phyloP scores from a whole-genome alignment of 2,329 filamentous ascomycete species.

The Pseudocercospora cruenta region DNA sequence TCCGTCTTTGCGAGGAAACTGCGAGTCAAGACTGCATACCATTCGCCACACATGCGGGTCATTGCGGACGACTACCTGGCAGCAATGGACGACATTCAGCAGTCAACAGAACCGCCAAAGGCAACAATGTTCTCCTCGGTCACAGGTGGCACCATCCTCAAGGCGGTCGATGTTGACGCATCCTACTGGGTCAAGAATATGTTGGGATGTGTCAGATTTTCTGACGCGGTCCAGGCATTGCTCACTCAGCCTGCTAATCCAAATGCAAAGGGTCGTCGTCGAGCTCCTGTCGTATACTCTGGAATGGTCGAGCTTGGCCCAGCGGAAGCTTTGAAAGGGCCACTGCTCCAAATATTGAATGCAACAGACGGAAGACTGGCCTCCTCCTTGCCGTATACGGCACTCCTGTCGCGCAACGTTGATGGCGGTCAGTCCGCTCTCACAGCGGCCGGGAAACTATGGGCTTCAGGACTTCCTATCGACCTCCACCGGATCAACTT shows the following conservation, averaged over 20 bases:
- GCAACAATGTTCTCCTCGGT: slow-evolving; percentile 16
- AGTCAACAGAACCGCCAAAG: background rate
- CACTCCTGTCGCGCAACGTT: background rate
- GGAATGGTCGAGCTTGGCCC: slow-evolving; percentile 23
- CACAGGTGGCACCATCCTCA: slow-evolving; percentile 1
- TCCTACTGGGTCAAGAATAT: slow-evolving; percentile 17
- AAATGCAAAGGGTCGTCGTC: background rate
- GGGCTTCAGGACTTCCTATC: background rate
- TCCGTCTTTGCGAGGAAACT: slow-evolving; percentile 46
- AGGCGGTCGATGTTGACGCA: background rate
- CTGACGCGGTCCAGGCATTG: slow-evolving; percentile 8
- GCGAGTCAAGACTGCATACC: slow-evolving; percentile 49
- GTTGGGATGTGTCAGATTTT: slow-evolving; percentile 8
- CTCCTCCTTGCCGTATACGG: background rate
- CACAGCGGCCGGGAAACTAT: background rate
- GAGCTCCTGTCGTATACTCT: background rate
- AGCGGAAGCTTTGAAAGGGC: slow-evolving; percentile 16
- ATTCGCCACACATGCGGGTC: slow-evolving; percentile 44
- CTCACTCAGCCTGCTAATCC: background rate
- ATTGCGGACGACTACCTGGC: slow-evolving; percentile 17
- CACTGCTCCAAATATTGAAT: slow-evolving; percentile 8
- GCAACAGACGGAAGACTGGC: background rate
- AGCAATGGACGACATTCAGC: slow-evolving; percentile 1
- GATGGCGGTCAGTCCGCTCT: background rate
- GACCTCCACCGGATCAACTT: slow-evolving; percentile 5